Percentiles rank a stretch among this genome's conserved stretches.
Evolutionary conservation across 1,284 basidiomycete genomes (phyloP).

Genomic region (Sporisorium iseilematis-ciliati): DNA sequence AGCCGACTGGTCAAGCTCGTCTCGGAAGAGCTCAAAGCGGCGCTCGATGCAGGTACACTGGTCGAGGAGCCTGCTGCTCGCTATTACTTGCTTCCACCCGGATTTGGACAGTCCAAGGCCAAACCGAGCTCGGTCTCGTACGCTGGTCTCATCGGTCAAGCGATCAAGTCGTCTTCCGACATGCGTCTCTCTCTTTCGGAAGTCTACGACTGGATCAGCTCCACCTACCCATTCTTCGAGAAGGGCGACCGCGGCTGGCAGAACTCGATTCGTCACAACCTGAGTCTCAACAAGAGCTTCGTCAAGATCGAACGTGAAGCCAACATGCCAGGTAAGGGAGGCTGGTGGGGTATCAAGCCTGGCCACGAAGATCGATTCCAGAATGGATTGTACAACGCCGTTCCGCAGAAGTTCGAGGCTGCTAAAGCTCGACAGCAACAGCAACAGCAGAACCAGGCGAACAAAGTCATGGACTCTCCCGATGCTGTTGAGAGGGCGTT

Average conservation of each 20-base stretch:
- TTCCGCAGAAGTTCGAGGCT: conserved; percentile 49
- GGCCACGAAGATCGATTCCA: conserved; percentile 68
- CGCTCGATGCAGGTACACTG: conserved; percentile 61
- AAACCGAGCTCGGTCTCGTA: conserved; percentile 76
- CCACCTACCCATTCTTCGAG: conserved; percentile 92
- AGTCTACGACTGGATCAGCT: conserved; percentile 95
- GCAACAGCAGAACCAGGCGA: conserved; percentile 24
- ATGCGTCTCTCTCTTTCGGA: conserved; percentile 91
- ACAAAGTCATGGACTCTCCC: conserved; percentile 25
- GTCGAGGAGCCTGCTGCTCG: conserved; percentile 62
- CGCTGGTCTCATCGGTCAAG: conserved; percentile 94
- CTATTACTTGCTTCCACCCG: conserved; percentile 65
- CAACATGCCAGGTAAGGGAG: conserved; percentile 71
- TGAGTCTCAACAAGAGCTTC: conserved; percentile 87
- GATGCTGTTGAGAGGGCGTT: conserved; percentile 26
- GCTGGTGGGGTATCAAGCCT: conserved; percentile 70
- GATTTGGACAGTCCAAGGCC: conserved; percentile 56
- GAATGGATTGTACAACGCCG: conserved; percentile 59
- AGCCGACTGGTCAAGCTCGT: conserved; percentile 66
- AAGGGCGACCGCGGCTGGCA: conserved; percentile 94
- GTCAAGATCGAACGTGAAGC: conserved; percentile 72
- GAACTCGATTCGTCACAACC: conserved; percentile 89
- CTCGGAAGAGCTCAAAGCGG: conserved; percentile 66
- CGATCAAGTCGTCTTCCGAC: conserved; percentile 84
- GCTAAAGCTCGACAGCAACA: conserved; percentile 42